phyloP scores from a whole-genome alignment of 2,329 filamentous ascomycete genomes.

The Penicillium sp. region DNA sequence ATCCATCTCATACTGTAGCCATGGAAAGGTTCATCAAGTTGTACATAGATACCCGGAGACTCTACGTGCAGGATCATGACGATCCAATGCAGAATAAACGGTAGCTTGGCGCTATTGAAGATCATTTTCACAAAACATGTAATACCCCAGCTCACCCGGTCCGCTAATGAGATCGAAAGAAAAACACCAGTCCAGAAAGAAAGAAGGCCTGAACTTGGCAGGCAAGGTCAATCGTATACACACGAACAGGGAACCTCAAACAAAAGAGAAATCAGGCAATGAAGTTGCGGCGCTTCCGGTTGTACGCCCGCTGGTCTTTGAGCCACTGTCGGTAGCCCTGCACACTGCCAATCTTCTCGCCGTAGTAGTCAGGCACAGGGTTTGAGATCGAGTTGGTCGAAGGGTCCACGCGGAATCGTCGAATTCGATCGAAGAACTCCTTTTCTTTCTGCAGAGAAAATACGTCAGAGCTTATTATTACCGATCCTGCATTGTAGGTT shows the following conservation, averaged over 20 bases:
- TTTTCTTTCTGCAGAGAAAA: conserved; percentile 67
- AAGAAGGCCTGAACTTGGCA: conserved; percentile 3
- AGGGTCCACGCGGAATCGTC: conserved; percentile 87
- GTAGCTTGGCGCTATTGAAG: conserved; percentile 14
- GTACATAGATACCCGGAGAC: not conserved
- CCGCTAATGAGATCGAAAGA: conserved; percentile 25
- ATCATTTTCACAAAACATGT: conserved; percentile 16
- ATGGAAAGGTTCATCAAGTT: not conserved
- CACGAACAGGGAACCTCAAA: conserved; percentile 9
- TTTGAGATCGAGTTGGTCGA: conserved; percentile 83
- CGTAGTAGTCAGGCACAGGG: conserved; percentile 95
- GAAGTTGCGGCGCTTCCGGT: conserved; percentile 67
- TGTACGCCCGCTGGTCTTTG: conserved; percentile 95
- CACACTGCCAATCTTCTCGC: conserved; percentile 95
- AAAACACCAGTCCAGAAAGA: conserved; percentile 22
- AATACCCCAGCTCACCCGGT: conserved; percentile 16
- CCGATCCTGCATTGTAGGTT: not conserved
- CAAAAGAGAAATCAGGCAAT: conserved; percentile 25
- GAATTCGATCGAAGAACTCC: conserved; percentile 87
- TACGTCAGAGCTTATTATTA: not conserved
- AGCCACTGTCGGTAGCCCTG: conserved; percentile 89
- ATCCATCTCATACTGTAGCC: conserved; percentile 13
- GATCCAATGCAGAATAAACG: not conserved
- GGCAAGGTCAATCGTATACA: conserved; percentile 13
- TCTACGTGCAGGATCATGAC: not conserved